phyloP scores from a whole-genome alignment of 2,329 filamentous ascomycete species.

The Penicillium sp. region DNA sequence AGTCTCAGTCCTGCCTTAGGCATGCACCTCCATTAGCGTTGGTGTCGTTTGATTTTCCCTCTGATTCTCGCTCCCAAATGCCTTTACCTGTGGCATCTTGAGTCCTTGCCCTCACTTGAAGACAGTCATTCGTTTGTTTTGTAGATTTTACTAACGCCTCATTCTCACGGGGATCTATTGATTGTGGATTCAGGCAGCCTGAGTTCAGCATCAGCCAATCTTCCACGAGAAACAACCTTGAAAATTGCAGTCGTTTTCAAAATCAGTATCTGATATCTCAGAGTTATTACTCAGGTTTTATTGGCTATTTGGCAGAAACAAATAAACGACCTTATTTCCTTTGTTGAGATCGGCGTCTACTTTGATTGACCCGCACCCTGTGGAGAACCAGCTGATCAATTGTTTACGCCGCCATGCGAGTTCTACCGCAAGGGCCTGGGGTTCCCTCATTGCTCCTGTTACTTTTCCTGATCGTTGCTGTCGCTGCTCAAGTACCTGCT shows the following conservation, averaged over 20 bases:
- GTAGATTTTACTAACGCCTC: background rate
- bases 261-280: background rate
- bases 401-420: conserved; percentile 25
- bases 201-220: conserved; percentile 8
- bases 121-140: conserved; percentile 20
- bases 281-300: background rate
- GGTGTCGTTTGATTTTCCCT: conserved; percentile 17
- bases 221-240: background rate
- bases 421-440: conserved; percentile 16
- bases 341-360: conserved; percentile 18
- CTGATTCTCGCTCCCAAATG: conserved; percentile 15
- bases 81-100: background rate
- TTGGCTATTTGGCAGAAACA: background rate
- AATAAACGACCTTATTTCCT: conserved; percentile 6
- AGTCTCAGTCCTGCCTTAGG: conserved; percentile 15
- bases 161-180: background rate
- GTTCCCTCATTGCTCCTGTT: conserved; percentile 15
- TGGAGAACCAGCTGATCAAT: conserved; percentile 21
- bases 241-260: background rate
- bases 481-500: conserved; percentile 21
- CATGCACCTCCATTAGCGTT: conserved; percentile 18
- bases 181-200: conserved; percentile 6
- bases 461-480: conserved; percentile 15
- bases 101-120: conserved; percentile 8
- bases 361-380: conserved; percentile 23